Evolutionary conservation across 805 yeast genomes (phyloP).

Genomic region (Saccharomycopsis fibuligera): DNA sequence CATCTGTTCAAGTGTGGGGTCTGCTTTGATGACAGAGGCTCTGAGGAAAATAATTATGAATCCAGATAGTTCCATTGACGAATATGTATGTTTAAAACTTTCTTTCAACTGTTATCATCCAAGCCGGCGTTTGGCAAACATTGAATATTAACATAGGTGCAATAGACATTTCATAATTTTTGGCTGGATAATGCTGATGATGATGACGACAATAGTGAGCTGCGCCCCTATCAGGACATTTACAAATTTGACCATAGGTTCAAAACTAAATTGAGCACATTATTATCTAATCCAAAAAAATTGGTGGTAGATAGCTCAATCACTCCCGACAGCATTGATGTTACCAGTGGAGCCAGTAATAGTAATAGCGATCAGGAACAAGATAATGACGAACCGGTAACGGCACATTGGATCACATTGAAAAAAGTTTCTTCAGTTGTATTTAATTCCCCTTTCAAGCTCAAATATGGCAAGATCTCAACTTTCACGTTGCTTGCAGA

Average conservation of each 20-base stretch:
- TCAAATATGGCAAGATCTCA: constrained; percentile 42
- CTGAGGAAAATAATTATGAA: too few species aligned
- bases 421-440: constrained; percentile 5
- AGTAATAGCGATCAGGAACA: background rate
- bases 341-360: background rate
- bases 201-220: too few species aligned
- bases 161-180: too few species aligned
- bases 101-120: too few species aligned
- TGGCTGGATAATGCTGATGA: too few species aligned
- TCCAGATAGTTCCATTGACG: too few species aligned
- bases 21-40: too few species aligned
- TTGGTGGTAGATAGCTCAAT: background rate
- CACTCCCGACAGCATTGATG: background rate
- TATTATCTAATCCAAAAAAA: background rate
- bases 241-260: constrained; percentile 17
- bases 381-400: background rate
- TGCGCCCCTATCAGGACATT: too few species aligned
- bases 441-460: constrained; percentile 7
- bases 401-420: constrained; percentile 9
- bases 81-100: too few species aligned
- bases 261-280: constrained; percentile 11
- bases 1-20: too few species aligned
- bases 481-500: constrained; percentile 39
- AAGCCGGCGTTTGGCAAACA: too few species aligned
- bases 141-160: too few species aligned